Evolutionary conservation across 768 basidiomycete species (phyloP), one percentile per base, ranked within the genome.

Genomic region (Kwoniella bestiolae): DNA sequence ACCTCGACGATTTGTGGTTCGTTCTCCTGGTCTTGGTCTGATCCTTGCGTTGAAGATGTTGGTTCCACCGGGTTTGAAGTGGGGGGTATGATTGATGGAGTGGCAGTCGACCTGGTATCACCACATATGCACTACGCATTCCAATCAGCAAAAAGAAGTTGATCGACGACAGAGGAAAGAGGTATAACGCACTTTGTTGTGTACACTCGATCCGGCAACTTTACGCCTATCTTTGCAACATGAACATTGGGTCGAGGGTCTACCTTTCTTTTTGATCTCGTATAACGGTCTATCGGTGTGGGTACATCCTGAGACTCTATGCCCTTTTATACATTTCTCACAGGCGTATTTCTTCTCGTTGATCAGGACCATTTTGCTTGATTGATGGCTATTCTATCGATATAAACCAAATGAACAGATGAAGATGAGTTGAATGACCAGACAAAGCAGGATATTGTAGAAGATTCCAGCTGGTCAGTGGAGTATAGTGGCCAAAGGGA

Each of bases 261-360:
- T 86, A 2, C 94, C 94, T 79, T 95, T 94, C 84, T 90, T 91
- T 85, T 93, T 91, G 64, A 95, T 88, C 79, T 94, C 91, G 68
- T 91, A 93, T n/a, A 96, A 84, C 3, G 92, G 92, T 21, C 94
- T 85, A 71, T 92, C 91, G 31, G 87, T 87, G 77, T 96, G 94
- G 52, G 86, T 86, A 79, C 94, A 96, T 14, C 87, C 87, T 2
- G 92, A 92, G 12, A 93, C 94, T 58, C 94, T 88, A 76, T 96
- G 93, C 0, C 94, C 94, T 82, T 94, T 94, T 79, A 94, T 94
- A 81, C 94, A 96, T 12, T 91, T 89, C 83, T 90, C 90, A 81
- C 93, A 94, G 25, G 76, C 71, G 59, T 67, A 79, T 57, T 79
- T 76, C 62, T 75, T 77, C 45, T 79, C 78, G 67, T 79, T 79